Percentiles rank a stretch among this genome's conserved stretches.
These are phyloP conservation scores for Catharanthus roseus DNA, from an alignment of 257 asterid genomes.

Conservation along the genomic window DNA sequence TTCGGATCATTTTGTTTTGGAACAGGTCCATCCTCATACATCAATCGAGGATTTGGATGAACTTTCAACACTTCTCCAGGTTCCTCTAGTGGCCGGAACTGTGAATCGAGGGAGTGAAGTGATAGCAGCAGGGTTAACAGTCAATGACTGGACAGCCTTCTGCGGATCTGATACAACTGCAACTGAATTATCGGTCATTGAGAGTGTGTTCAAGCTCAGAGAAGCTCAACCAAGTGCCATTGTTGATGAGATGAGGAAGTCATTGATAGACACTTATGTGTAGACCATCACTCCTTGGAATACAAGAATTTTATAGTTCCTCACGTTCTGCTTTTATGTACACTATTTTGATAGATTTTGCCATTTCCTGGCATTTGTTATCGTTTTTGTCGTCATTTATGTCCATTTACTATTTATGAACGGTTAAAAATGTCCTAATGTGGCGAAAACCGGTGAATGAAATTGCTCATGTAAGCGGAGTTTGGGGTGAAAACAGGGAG, in stretches of 20 bases:
- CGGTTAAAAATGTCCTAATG: no score
- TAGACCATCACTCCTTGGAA: conserved; percentile 16
- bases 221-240: conserved; percentile 80
- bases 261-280: conserved; percentile 70
- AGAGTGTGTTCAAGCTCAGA: conserved; percentile 77
- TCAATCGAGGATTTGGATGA: conserved; percentile 86
- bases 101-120: conserved; percentile 90
- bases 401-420: no score
- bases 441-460: no score
- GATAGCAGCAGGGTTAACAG: conserved; percentile 68
- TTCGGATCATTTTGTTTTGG: neutral
- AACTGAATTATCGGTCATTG: conserved; percentile 75
- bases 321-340: neutral
- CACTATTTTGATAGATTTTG: neutral
- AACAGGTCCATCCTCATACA: conserved; percentile 85
- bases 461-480: no score
- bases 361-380: neutral
- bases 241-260: conserved; percentile 81
- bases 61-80: conserved; percentile 86
- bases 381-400: neutral
- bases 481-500: no score
- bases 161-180: conserved; percentile 94
- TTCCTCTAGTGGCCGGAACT: conserved; percentile 83
- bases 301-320: neutral
- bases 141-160: conserved; percentile 89